Evolutionary conservation across 352 stramenopile genomes (phyloP), one percentile per base, ranked within the genome.

Genomic region (Lagenidium giganteum): DNA sequence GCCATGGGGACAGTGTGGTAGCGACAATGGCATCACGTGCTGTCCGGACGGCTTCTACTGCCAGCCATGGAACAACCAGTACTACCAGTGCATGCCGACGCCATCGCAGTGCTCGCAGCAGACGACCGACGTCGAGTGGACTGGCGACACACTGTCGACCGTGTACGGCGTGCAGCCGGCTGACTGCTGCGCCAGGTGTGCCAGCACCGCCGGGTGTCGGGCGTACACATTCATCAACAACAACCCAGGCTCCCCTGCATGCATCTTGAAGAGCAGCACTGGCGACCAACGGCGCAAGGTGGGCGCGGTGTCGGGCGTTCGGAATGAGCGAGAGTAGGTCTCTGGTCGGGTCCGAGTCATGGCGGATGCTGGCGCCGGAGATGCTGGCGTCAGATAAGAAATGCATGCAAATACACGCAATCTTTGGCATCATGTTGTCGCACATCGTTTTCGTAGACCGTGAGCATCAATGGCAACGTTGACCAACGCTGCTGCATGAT

Each of bases 41-140:
- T 48, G 41, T 8, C 41, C 30, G 3, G 28, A 16, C 3, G 50
- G 36, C 30, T 8, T 52, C 26, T 80, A 74, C 58, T 79, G 67
- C 49, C 67, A 79, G 51, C 64, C 67, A 6, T 79, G 67, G 63
- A 64, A 72, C 51, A 32, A 59, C 6, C 42, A 35, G 12, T 63
- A 60, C 51, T 73, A 76, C 52, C 68, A 80, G 47, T 80, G 68
- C 52, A 58, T 63, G 26, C 8, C 27, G 16, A 60, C 39, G 36
- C 55, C 55, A 8, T 13, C 36, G 1, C 16, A 57, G 42, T 64
- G 55, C 33, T 57, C 54, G 17, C 26, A 51, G 32, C 54, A 64
- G 34, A 17, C 41, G 8, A 59, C 54, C 23, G 38, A 64, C 27
- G 28, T 59, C 5, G 49, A 64, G 26, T 64, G 55, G 25, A 37